These are phyloP conservation scores for Aureobasidium pullulans DNA, from an alignment of 2,329 filamentous ascomycete species.

Conservation along the genomic window DNA sequence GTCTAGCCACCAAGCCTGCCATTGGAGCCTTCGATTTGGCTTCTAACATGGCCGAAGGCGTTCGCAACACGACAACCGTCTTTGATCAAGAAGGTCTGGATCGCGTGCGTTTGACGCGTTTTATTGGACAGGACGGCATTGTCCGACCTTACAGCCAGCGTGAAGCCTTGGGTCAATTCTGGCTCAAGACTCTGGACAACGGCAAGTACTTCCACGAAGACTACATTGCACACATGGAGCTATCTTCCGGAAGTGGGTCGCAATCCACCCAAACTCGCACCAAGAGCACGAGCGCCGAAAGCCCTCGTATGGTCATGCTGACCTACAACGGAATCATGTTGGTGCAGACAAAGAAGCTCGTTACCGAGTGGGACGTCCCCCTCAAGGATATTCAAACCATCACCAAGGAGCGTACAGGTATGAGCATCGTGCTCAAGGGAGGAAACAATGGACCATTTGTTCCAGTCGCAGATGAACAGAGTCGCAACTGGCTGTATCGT, in stretches of 20 bases:
- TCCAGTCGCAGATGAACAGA: slow-evolving; percentile 81
- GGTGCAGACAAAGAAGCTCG: slow-evolving; percentile 76
- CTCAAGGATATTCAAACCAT: slow-evolving; percentile 96
- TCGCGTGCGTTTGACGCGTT: slow-evolving; percentile 85
- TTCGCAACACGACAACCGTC: slow-evolving; percentile 96
- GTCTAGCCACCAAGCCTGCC: slow-evolving; percentile 91
- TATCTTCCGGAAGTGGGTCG: slow-evolving; percentile 52
- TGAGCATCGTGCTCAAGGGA: slow-evolving; percentile 80
- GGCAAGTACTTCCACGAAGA: slow-evolving; percentile 96
- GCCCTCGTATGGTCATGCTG: slow-evolving; percentile 60
- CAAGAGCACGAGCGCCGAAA: slow-evolving; percentile 21
- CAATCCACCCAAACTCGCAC: slow-evolving; percentile 16
- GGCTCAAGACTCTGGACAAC: slow-evolving; percentile 97
- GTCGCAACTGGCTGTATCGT: slow-evolving; percentile 58
- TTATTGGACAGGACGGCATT: slow-evolving; percentile 86
- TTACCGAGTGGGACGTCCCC: slow-evolving; percentile 91
- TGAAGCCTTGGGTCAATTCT: slow-evolving; percentile 93
- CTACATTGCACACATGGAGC: slow-evolving; percentile 93
- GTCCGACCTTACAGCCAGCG: slow-evolving; percentile 91
- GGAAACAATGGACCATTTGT: slow-evolving; percentile 93
- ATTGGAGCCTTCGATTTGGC: slow-evolving; percentile 96
- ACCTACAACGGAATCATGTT: slow-evolving; percentile 70
- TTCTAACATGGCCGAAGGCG: slow-evolving; percentile 92
- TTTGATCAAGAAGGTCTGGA: slow-evolving; percentile 94
- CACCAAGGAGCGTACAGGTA: slow-evolving; percentile 88